Percentiles rank a stretch among this genome's conserved stretches.
These are phyloP conservation scores for Coelastrella sp. DNA, from an alignment of 139 green algal genomes.

Conservation along the genomic window DNA sequence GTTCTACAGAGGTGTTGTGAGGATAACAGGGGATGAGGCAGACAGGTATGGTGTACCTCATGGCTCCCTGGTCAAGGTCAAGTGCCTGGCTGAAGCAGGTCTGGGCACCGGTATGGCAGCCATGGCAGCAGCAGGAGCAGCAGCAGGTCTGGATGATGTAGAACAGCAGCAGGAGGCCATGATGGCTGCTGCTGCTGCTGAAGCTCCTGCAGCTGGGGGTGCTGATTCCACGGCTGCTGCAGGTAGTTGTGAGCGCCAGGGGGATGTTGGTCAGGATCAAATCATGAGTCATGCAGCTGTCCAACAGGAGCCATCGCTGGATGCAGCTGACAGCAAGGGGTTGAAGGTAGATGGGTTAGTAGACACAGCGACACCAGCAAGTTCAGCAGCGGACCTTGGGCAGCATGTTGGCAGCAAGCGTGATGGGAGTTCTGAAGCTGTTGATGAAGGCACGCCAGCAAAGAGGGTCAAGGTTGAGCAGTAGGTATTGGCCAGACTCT, in stretches of 20 bases:
- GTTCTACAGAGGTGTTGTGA: conserved; percentile 60
- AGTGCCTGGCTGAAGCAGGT: conserved; percentile 38
- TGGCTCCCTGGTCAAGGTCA: conserved; percentile 60
- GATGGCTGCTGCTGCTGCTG: conserved; percentile 30
- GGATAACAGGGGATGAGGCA: conserved; percentile 55
- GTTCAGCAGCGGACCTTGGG: not conserved
- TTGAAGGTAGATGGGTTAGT: not conserved
- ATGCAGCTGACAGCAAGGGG: conserved; percentile 18
- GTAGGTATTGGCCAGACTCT: not conserved
- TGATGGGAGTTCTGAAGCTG: conserved; percentile 7
- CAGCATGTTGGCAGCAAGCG: not conserved
- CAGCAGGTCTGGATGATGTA: not conserved
- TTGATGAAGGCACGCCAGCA: not conserved
- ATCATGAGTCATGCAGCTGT: not conserved
- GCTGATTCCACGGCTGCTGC: not conserved
- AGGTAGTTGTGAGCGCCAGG: no score
- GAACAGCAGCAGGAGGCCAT: conserved; percentile 15
- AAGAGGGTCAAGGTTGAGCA: not conserved
- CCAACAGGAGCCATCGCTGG: not conserved
- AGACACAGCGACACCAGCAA: not conserved
- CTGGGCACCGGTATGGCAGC: conserved; percentile 6
- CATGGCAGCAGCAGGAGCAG: conserved; percentile 1
- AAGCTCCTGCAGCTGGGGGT: conserved; percentile 8
- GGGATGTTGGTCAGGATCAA: no score
- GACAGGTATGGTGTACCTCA: conserved; percentile 55